A percentile compares a stretch with the other conserved stretches of the same genome.
Evolutionary conservation across 768 basidiomycete species (phyloP).

Genomic region (Phlebiopsis gigantea): DNA sequence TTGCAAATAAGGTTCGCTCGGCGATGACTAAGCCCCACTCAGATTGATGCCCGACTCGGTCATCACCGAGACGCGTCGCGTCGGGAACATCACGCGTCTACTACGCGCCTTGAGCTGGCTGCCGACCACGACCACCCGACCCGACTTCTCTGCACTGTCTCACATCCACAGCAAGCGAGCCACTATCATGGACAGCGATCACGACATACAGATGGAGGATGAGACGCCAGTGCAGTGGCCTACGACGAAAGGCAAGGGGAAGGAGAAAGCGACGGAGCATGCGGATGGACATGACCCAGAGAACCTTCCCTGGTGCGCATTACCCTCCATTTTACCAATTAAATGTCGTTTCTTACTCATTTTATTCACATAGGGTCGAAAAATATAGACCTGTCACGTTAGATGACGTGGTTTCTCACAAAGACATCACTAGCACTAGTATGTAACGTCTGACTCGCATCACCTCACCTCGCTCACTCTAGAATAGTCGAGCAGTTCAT

Average conservation of each 20-base stretch:
- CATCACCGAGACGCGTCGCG: constrained; percentile 20
- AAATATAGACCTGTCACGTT: constrained; percentile 92
- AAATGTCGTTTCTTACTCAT: neutral
- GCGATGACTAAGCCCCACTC: constrained; percentile 10
- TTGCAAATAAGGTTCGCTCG: constrained; percentile 22
- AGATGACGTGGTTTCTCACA: constrained; percentile 94
- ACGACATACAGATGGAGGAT: constrained; percentile 47
- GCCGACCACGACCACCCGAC: constrained; percentile 10
- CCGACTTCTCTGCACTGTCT: constrained; percentile 2
- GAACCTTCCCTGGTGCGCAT: constrained; percentile 76
- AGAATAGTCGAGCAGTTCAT: constrained; percentile 90
- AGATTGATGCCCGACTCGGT: constrained; percentile 11
- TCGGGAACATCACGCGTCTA: constrained; percentile 13
- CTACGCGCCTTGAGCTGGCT: constrained; percentile 9
- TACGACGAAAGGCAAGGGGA: constrained; percentile 37
- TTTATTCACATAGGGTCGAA: constrained; percentile 74
- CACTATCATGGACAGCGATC: constrained; percentile 50
- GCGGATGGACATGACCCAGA: constrained; percentile 33
- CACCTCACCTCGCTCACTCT: constrained; percentile 8
- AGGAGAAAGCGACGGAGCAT: constrained; percentile 55
- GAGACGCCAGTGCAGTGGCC: constrained; percentile 30
- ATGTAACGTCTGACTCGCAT: constrained; percentile 23
- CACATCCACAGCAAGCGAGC: neutral
- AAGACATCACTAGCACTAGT: constrained; percentile 95
- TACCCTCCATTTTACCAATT: neutral